Evolutionary conservation across 2,329 filamentous ascomycete species (phyloP).

Genomic region (Karstenula rhodostoma): DNA sequence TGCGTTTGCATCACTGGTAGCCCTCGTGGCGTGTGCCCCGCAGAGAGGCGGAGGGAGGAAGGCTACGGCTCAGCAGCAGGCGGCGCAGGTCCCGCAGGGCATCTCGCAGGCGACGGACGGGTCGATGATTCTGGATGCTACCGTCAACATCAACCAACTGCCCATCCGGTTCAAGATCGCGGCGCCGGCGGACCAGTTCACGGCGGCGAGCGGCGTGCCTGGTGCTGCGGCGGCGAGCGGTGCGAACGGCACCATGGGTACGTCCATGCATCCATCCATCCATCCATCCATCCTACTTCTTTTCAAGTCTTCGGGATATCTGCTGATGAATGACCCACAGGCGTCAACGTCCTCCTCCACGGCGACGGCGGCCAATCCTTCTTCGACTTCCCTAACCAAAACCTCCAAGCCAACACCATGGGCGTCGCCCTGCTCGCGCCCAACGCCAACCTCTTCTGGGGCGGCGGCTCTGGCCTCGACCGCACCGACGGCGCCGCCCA

Average conservation of each 20-base stretch:
- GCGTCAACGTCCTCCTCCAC: constrained; percentile 66
- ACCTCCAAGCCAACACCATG: constrained; percentile 60
- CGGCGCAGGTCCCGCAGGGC: constrained; percentile 45
- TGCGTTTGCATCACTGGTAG: constrained; percentile 27
- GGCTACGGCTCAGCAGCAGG: constrained; percentile 44
- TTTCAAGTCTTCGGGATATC: too few species aligned
- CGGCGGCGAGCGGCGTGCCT: constrained; percentile 58
- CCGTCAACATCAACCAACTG: constrained; percentile 63
- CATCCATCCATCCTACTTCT: neutral
- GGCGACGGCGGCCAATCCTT: constrained; percentile 68
- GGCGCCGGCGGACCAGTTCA: constrained; percentile 63
- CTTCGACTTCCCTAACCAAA: constrained; percentile 66
- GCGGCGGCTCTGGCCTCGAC: constrained; percentile 60
- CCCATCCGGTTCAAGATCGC: constrained; percentile 65
- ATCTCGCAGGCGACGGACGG: constrained; percentile 60
- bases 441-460: constrained; percentile 65
- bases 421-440: constrained; percentile 64
- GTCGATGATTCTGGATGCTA: constrained; percentile 64
- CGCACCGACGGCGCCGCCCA: constrained; percentile 65
- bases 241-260: constrained; percentile 46
- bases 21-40: constrained; percentile 32
- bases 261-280: neutral
- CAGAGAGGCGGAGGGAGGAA: constrained; percentile 32
- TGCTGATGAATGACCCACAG: constrained; percentile 29
- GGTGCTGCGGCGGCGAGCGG: constrained; percentile 52